Conservation (phyloP, 805 yeast genomes). For the Lachancea cidri region DNA sequence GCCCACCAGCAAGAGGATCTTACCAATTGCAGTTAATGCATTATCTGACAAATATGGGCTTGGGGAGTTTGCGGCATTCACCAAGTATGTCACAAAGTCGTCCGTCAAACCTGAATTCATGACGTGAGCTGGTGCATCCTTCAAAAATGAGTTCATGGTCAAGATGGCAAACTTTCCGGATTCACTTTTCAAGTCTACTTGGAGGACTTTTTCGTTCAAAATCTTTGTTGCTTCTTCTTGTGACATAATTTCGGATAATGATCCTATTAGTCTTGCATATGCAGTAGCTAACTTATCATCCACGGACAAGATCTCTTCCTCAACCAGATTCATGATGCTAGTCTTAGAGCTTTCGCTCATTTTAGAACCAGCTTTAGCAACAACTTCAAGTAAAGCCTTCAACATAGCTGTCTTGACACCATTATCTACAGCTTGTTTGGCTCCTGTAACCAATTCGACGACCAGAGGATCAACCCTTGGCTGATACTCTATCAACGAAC, state of each 20-base stretch:
- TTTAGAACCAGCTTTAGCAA: slow-evolving; percentile 69
- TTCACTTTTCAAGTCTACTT: slow-evolving; percentile 37
- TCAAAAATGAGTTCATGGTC: slow-evolving; percentile 73
- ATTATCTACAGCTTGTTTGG: slow-evolving; percentile 54
- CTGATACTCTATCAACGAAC: slow-evolving; percentile 80
- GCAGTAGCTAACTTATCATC: slow-evolving; percentile 65
- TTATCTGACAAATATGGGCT: slow-evolving; percentile 62
- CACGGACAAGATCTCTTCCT: slow-evolving; percentile 53
- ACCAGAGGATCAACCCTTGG: slow-evolving; percentile 93
- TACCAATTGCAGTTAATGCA: slow-evolving; percentile 77
- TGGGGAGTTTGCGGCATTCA: slow-evolving; percentile 37
- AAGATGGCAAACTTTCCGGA: slow-evolving; percentile 60
- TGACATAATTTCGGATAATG: slow-evolving; percentile 63
- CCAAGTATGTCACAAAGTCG: slow-evolving; percentile 46
- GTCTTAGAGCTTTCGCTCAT: slow-evolving; percentile 69
- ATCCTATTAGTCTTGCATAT: slow-evolving; percentile 74
- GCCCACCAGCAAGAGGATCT: slow-evolving; percentile 53
- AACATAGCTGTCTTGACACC: slow-evolving; percentile 85
- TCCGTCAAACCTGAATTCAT: slow-evolving; percentile 46
- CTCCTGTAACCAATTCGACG: slow-evolving; percentile 74
- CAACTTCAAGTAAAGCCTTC: slow-evolving; percentile 78
- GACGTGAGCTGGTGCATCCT: slow-evolving; percentile 65
- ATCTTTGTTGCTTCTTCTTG: slow-evolving; percentile 59
- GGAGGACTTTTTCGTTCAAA: slow-evolving; percentile 54
- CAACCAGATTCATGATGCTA: slow-evolving; percentile 65